Evolutionary conservation across 2,329 filamentous ascomycete genomes (phyloP), one percentile per base, ranked within the genome.

Genomic region (Aspergillus spinulosporus): DNA sequence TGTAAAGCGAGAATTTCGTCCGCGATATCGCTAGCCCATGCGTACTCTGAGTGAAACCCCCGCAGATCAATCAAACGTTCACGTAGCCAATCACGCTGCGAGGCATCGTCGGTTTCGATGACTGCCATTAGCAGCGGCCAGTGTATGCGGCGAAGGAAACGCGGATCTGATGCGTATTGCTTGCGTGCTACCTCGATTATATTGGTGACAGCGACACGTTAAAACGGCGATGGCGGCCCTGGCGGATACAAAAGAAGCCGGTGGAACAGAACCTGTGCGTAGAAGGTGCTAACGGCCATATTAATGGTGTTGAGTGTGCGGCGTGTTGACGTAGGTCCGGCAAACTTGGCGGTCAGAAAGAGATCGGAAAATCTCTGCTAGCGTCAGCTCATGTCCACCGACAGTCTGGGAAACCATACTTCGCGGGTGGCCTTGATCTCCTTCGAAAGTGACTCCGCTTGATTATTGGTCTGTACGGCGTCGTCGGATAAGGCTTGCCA

Each of bases 241-340:
- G 60, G 53, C 4, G 63, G 59, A 28, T 61, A 65, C 5, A 74
- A 64, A 2, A 72, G 60, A 7, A 68, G 66, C 26, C 69, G 69
- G 37, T 72, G 70, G 32, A 68, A 65, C 7, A 74, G 56, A 2
- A 72, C 57, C 48, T 72, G 69, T 2, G 66, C 66, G 47, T 73
- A 72, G 32, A 72, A 71, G n/a, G 64, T 68, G 48, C 63, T 65
- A 6, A 71, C 69, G 2, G 66, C 70, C 60, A 72, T 64, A 43
- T 70, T 69, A 29, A 74, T 71, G 2, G 71, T 74, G 58, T 69
- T 68, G 15, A 74, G 59, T 2, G 71, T 69, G 42, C 72, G 70
- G 32, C 68, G 64, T 14, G 65, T 64, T 3, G 69, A 72, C 39
- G 64, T 57, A 1, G 61, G 51, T 1, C 64, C 64, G n/a, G 70